A percentile compares a stretch with the other conserved stretches of the same genome.
phyloP scores from a whole-genome alignment of 2,329 filamentous ascomycete species.

The Xylaria sp. region DNA sequence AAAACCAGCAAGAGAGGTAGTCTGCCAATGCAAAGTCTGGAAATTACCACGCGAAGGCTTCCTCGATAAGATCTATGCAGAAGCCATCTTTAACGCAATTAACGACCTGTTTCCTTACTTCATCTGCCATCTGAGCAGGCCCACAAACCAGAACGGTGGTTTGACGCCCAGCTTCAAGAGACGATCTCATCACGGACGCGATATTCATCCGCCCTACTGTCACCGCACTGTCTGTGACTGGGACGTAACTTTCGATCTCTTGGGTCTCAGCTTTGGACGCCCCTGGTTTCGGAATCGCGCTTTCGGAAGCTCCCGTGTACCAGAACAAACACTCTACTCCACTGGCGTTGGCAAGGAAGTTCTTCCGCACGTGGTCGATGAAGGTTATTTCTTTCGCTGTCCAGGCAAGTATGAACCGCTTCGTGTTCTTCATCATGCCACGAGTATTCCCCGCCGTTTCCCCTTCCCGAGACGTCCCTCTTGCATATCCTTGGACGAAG shows the following conservation, averaged over 20 bases:
- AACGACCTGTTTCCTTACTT: slow-evolving; percentile 41
- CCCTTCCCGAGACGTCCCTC: slow-evolving; percentile 6
- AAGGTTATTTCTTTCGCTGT: slow-evolving; percentile 42
- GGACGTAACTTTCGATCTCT: background rate
- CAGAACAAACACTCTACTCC: slow-evolving; percentile 37
- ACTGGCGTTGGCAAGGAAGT: slow-evolving; percentile 35
- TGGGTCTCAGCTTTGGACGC: background rate
- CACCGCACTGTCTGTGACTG: slow-evolving; percentile 22
- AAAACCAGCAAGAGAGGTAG: background rate
- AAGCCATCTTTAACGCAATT: slow-evolving; percentile 41
- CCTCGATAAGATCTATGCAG: slow-evolving; percentile 43
- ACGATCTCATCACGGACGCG: slow-evolving; percentile 36
- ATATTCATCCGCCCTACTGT: slow-evolving; percentile 40
- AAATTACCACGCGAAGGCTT: slow-evolving; percentile 44
- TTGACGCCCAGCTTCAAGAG: slow-evolving; percentile 36
- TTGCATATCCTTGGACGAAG: slow-evolving; percentile 42
- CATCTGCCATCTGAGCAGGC: slow-evolving; percentile 46
- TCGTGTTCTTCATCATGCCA: slow-evolving; percentile 38
- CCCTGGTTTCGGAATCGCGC: background rate
- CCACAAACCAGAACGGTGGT: slow-evolving; percentile 46
- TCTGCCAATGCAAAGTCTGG: background rate
- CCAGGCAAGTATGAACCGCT: slow-evolving; percentile 44
- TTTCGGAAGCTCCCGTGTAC: slow-evolving; percentile 23
- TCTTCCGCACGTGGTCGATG: slow-evolving; percentile 41
- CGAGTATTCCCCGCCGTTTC: slow-evolving; percentile 2